phyloP scores from a whole-genome alignment of 345 rosid genomes.

The Populus deltoides region DNA sequence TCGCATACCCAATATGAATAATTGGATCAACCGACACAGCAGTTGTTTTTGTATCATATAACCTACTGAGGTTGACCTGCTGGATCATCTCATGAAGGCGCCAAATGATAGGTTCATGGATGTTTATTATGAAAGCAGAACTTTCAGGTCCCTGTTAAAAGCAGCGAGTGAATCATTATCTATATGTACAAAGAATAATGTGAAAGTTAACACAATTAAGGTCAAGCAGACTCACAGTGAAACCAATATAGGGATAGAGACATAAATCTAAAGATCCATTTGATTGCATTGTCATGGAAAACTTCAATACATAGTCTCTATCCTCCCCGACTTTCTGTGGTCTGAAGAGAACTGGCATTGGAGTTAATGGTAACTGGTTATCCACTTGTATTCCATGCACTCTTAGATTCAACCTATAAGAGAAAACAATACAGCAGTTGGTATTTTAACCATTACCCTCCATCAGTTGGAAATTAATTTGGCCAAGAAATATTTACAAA shows the following conservation, averaged over 20 bases:
- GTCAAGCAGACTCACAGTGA: slow-evolving; percentile 49
- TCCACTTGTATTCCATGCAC: slow-evolving; percentile 88
- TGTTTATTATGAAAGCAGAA: slow-evolving; percentile 78
- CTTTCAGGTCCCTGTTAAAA: slow-evolving; percentile 71
- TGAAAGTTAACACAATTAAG: slow-evolving; percentile 1
- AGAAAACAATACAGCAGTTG: slow-evolving; percentile 5
- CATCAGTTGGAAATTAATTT: neutral
- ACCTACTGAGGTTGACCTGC: slow-evolving; percentile 72
- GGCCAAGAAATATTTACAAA: neutral
- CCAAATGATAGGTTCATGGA: slow-evolving; percentile 98
- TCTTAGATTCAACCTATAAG: slow-evolving; percentile 74
- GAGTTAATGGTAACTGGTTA: slow-evolving; percentile 91
- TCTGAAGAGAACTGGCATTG: slow-evolving; percentile 94
- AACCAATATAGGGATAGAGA: slow-evolving; percentile 85
- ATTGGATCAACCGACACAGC: slow-evolving; percentile 96
- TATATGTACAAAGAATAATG: neutral
- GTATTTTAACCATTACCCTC: neutral
- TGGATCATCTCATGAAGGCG: slow-evolving; percentile 97
- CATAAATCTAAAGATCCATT: slow-evolving; percentile 76
- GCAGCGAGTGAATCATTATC: slow-evolving; percentile 14
- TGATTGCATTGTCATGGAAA: slow-evolving; percentile 73
- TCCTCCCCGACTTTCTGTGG: slow-evolving; percentile 79
- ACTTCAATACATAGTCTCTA: slow-evolving; percentile 64
- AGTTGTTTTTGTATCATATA: slow-evolving; percentile 57
- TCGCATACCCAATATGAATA: slow-evolving; percentile 81